Evolutionary conservation across 2,329 filamentous ascomycete species (phyloP), one percentile per base, ranked within the genome.

Genomic region (Epichloe gansuensis): DNA sequence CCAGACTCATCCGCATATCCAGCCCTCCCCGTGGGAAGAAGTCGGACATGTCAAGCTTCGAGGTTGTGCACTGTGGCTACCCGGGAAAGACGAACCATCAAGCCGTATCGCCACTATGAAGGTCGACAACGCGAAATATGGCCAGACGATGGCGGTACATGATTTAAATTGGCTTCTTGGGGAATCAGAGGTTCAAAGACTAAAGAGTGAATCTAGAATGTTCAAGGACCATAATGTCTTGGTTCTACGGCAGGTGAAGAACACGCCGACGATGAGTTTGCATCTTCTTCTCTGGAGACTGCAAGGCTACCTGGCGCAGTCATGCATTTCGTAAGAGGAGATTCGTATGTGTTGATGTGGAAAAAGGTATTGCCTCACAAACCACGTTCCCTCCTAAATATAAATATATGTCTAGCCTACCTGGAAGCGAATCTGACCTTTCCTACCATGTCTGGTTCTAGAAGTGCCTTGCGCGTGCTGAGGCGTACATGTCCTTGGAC

Each of bases 251-350:
- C 60, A 63, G 39, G 62, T 68, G 65, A 55, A 68, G 65, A 58
- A 66, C 59, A 55, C 57, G 45, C 65, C 68, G 39, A 75, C 73
- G 7, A 61, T 70, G 23, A 62, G 69, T 13, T 48, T 80, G 46
- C 76, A 80, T 62, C 53, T 73, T 52, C 67, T 72, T 51, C 67
- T 83, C 7, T 83, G 80, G 80, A 76, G 74, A 55, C 61, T 84
- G 8, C 76, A 83, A 55, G 78, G 78, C 1, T 83, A 78, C 58
- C 46, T 80, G 23, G 60, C 59, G 15, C 48, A 57, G 23, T 38
- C 13, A 39, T 2, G 31, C 15, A 7, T 5, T 11, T 34, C 15
- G 3, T 41, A 37, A 50, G 15, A 5, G 3, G 25, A 45, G 13
- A 15, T 7, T 12, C n/a, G 42, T 41, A 5, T 17, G 34, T 13